A percentile compares a stretch with the other conserved stretches of the same genome.
Conservation (phyloP, 2,329 filamentous ascomycete species). For the Colletotrichum higginsianum region DNA sequence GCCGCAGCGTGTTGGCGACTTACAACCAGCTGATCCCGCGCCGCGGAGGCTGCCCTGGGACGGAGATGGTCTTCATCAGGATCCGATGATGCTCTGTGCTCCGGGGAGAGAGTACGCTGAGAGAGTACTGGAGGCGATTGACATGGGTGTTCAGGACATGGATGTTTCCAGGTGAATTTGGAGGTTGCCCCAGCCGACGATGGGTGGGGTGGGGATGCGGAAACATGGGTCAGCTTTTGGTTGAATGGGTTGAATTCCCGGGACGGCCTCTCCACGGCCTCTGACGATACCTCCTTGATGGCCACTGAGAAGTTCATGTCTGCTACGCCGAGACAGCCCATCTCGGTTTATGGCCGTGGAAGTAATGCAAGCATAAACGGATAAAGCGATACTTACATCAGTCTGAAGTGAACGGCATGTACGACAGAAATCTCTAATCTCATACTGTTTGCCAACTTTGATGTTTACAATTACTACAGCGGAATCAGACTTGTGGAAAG, state of each 20-base stretch:
- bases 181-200: background rate
- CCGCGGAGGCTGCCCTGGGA: conserved; percentile 18
- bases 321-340: background rate
- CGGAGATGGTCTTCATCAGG: conserved; percentile 1
- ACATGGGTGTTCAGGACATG: conserved; percentile 34
- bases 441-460: too few species aligned
- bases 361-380: too few species aligned
- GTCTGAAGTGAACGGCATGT: too few species aligned
- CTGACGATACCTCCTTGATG: background rate
- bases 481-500: too few species aligned
- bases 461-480: too few species aligned
- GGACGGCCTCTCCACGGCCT: background rate
- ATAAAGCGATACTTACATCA: too few species aligned
- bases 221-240: conserved; percentile 8
- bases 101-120: conserved; percentile 24
- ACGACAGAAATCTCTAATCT: too few species aligned
- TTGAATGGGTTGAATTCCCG: conserved; percentile 37
- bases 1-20: conserved; percentile 30
- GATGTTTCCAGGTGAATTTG: conserved; percentile 21
- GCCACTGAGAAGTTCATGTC: background rate
- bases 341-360: background rate
- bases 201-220: background rate
- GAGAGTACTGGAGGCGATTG: conserved; percentile 23
- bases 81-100: conserved; percentile 13
- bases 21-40: conserved; percentile 24